phyloP scores from a whole-genome alignment of 2,329 filamentous ascomycete genomes.

The Aspergillus neotritici region DNA sequence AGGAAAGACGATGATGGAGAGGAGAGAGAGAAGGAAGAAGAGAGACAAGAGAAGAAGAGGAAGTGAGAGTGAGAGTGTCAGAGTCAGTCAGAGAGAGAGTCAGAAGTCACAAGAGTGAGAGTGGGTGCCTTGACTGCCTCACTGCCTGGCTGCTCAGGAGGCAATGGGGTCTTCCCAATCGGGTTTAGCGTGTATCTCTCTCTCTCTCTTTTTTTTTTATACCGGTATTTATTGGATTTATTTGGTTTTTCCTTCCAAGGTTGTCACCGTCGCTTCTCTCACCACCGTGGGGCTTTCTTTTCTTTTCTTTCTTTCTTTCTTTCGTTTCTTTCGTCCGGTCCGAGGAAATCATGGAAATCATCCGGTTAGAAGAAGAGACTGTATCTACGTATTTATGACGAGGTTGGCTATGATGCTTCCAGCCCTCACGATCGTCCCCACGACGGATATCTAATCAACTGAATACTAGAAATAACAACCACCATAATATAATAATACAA shows the following conservation, averaged over 20 bases:
- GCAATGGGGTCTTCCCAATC: conserved; percentile 14
- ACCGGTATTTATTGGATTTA: conserved; percentile 13
- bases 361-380: not conserved
- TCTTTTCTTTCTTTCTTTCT: conserved; percentile 2
- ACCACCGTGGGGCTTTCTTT: conserved; percentile 11
- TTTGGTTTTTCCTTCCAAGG: not conserved
- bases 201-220: conserved; percentile 10
- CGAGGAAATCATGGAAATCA: too few relatives aligned
- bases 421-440: too few relatives aligned
- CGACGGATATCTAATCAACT: too few relatives aligned
- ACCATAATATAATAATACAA: not conserved
- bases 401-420: too few relatives aligned
- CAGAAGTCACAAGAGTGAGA: not conserved
- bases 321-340: conserved; percentile 1
- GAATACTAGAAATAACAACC: too few relatives aligned
- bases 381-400: too few relatives aligned
- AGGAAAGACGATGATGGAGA: conserved; percentile 23
- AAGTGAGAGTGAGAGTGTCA: conserved; percentile 3
- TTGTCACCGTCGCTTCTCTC: not conserved
- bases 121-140: not conserved
- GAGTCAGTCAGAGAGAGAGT: conserved; percentile 1
- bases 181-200: conserved; percentile 6
- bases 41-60: conserved; percentile 11
- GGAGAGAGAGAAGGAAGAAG: conserved; percentile 14
- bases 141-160: conserved; percentile 1